phyloP scores from a whole-genome alignment of 306 rosid species.

The Vicia faba region DNA sequence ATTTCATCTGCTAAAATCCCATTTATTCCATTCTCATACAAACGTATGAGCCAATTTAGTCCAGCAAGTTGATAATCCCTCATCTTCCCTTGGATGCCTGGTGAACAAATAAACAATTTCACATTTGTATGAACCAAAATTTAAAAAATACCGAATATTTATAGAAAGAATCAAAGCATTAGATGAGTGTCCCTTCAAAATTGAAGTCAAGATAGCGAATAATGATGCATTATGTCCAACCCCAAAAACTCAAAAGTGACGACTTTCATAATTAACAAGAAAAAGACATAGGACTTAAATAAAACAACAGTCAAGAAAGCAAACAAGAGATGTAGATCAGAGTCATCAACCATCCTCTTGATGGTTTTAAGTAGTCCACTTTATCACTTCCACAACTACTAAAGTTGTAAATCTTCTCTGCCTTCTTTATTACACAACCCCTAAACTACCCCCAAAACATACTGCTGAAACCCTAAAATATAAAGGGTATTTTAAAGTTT shows the following conservation, averaged over 20 bases:
- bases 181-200: neutral
- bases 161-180: slow-evolving; percentile 22
- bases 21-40: slow-evolving; percentile 95
- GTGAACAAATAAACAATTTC: slow-evolving; percentile 32
- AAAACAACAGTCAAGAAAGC: neutral
- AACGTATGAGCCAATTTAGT: slow-evolving; percentile 90
- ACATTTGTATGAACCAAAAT: slow-evolving; percentile 20
- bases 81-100: slow-evolving; percentile 98
- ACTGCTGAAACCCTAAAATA: neutral
- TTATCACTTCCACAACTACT: neutral
- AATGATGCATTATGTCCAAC: neutral
- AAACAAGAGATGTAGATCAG: neutral
- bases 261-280: neutral
- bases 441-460: neutral
- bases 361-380: neutral
- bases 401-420: neutral
- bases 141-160: neutral
- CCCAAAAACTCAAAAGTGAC: neutral
- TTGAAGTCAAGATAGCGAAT: neutral
- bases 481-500: neutral
- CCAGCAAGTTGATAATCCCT: slow-evolving; percentile 99
- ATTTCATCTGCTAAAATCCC: slow-evolving; percentile 99
- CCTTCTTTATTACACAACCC: neutral
- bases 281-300: neutral
- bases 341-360: neutral